These are phyloP conservation scores for Moesziomyces aphidis DNA, from an alignment of 1,284 basidiomycete species.

Conservation along the genomic window DNA sequence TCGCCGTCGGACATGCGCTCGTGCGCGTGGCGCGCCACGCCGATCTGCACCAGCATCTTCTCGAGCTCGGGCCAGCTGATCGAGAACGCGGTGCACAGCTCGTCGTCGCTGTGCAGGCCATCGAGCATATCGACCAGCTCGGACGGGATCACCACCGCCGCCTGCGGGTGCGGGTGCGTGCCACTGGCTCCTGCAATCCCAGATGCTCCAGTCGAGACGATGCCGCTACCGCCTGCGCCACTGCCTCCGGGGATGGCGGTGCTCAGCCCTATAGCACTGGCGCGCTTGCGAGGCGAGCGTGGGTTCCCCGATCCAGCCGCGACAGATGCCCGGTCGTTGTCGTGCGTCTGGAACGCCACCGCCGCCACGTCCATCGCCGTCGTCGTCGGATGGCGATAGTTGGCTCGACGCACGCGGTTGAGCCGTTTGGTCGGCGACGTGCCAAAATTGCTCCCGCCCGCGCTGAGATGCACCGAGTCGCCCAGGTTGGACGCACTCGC, in stretches of 20 bases:
- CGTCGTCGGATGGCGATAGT: conserved; percentile 51
- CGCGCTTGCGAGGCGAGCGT: conserved; percentile 38
- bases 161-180: conserved; percentile 1
- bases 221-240: background rate
- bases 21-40: conserved; percentile 7
- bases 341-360: conserved; percentile 46
- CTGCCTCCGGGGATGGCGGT: conserved; percentile 16
- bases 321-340: background rate
- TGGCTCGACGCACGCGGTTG: conserved; percentile 8
- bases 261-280: conserved; percentile 16
- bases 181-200: conserved; percentile 15
- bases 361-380: conserved; percentile 62
- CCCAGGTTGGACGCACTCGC: conserved; percentile 25
- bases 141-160: conserved; percentile 32
- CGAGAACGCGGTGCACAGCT: conserved; percentile 83
- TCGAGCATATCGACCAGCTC: conserved; percentile 78
- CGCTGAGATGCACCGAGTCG: conserved; percentile 16
- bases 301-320: conserved; percentile 1
- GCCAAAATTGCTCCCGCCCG: conserved; percentile 28
- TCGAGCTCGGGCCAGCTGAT: conserved; percentile 85
- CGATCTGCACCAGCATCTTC: conserved; percentile 73
- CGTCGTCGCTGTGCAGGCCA: conserved; percentile 90
- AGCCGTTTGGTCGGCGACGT: conserved; percentile 45
- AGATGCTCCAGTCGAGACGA: background rate
- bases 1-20: conserved; percentile 6